Base-by-base conservation (phyloP, 164 flowering plant genomes). In the Stephania japonica region DNA sequence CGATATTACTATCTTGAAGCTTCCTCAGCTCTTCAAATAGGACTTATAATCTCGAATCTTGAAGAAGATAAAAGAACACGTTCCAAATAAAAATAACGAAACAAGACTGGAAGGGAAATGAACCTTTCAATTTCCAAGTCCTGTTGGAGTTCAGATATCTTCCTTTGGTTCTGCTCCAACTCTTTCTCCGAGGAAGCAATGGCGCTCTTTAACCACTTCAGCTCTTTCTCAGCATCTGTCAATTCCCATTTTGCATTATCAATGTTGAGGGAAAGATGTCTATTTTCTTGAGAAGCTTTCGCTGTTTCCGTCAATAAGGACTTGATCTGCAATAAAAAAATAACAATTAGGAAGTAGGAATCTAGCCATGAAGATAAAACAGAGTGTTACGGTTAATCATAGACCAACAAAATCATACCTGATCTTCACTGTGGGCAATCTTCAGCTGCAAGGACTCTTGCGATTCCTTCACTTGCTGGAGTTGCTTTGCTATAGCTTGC, bases 201-300 rank as follows among this genome's bases (percentile, higher is more conserved):
- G 69, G 89, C 88, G 80, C 91, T 80, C 78, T 81, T 93, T 42
- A 91, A 84, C 98, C 94, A 91, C 85, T 87, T 93, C 71, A 90
- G 74, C 83, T 95, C 98, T 87, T 91, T 93, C 80, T 95, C 99
- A 66, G 91, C 90, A 82, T 95, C 93, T 25, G 86, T 81, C 66
- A 92, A 79, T 76, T 95, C 94, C 88, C 88, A 84, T 77, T 84
- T 91, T 32, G 91, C 86, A 63, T 73, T 87, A 78, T 95, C 99
- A 70, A 87, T 75, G 75, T 66, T 84, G 50, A 87, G 42, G 53
- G 83, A 80, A 72, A 91, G 83, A 74, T 85, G 91, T 75, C 89
- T 86, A 68, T 86, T 89, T 67, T 90, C 99, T 65, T 81, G 79
- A 73, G 81, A 82, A 72, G 80, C 83, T 74, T 83, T 93, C 42